Evolutionary conservation across 139 green algal genomes (phyloP), one percentile per base, ranked within the genome.

Genomic region (Monoraphidium neglectum): DNA sequence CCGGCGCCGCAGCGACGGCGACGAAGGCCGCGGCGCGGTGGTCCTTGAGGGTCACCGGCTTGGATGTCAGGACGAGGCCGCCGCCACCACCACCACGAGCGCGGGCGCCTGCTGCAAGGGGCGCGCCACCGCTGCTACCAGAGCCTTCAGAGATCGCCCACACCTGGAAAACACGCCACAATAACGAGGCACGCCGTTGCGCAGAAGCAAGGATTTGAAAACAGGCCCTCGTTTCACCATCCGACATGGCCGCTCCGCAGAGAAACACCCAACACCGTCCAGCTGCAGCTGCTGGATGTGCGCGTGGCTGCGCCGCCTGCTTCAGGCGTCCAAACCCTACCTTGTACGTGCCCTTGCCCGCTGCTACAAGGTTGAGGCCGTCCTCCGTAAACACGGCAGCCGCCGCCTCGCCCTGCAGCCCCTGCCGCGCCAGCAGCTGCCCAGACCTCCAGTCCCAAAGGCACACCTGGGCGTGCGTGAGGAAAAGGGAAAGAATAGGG

Each of bases 401-500:
- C 10, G 49, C 68, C 0, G 63, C 26, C 8, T 70, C 70, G 2
- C 65, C 70, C 24, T 79, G 54, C 18, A 76, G 57, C 16, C 30
- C 35, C 70, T 81, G 59, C 23, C 64, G 67, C 21, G 63, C 69
- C 30, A 88, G 33, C 49, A 87, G 43, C 32, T 28, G 26, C 16
- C 83, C 75, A 1, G 72, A 40, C 51, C 66, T 46, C 80, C 81
- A 88, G 53, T 90, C 80, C 86, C 86, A 88, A 16, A 82, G 59
- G 46, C 67, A 81, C 18, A 86, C 24, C 64, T 82, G 80, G 30
- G 13, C 26, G 16, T 37, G 13, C 26, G 13, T 68, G 13, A 32
- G 13, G 16, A 18, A 38, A 68, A 32, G 18, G 18, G 21, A 23
- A 16, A 68, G 18, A 68, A 32, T 68, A 32, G 18, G 28, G 60